Evolutionary conservation across 129 eudicot genomes (phyloP).

Genomic region (Artemisia tridentata): DNA sequence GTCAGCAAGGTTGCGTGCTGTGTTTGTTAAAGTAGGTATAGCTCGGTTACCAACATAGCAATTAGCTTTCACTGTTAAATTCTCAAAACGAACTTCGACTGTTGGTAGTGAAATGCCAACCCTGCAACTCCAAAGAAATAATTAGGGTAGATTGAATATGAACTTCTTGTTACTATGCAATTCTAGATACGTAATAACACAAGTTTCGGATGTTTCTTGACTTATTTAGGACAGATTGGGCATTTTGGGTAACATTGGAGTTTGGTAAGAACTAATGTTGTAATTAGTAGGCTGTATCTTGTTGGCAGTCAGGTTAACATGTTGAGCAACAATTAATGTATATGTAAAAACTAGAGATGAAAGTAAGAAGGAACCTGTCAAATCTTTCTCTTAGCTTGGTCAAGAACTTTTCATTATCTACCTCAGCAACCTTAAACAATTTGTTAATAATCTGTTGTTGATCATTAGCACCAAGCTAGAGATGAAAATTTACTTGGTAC

Average conservation of each 20-base stretch:
- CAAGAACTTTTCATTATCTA: constrained; percentile 69
- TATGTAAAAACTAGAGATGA: background rate
- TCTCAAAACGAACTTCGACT: constrained; percentile 46
- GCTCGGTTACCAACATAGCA: constrained; percentile 54
- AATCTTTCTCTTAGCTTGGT: constrained; percentile 54
- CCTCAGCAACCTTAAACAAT: constrained; percentile 65
- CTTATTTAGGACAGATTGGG: too few relatives aligned
- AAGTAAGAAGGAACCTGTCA: constrained; percentile 43
- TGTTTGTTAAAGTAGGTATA: constrained; percentile 52
- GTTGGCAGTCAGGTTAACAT: background rate
- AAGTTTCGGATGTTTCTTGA: too few relatives aligned
- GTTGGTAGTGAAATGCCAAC: constrained; percentile 49
- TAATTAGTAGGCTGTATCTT: too few relatives aligned
- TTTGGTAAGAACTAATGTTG: too few relatives aligned
- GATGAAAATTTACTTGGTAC: too few relatives aligned
- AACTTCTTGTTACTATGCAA: constrained; percentile 10
- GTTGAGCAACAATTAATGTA: background rate
- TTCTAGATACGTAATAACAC: too few relatives aligned
- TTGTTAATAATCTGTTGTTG: constrained; percentile 53
- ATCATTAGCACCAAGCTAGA: constrained; percentile 42
- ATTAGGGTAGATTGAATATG: background rate
- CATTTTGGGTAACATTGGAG: too few relatives aligned
- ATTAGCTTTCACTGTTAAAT: constrained; percentile 37
- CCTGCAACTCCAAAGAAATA: constrained; percentile 26
- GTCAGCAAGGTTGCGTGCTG: constrained; percentile 47